Evolutionary conservation across 768 basidiomycete species (phyloP).

Genomic region (Wakefieldia striispora): DNA sequence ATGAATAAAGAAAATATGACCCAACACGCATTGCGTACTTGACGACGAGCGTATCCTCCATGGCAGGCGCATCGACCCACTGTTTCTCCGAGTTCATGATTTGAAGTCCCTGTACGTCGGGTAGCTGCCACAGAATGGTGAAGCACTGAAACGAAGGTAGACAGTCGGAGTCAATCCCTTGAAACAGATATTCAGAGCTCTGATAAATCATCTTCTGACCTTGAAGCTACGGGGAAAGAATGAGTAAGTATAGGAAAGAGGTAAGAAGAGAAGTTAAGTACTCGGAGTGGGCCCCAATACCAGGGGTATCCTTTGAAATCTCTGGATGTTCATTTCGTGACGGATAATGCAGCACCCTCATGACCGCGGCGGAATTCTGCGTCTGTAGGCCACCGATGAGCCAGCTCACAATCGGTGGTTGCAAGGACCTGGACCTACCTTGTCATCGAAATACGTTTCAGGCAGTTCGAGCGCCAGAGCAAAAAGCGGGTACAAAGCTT

Average conservation of each 20-base stretch:
- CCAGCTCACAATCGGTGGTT: not conserved
- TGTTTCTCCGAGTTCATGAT: conserved; percentile 71
- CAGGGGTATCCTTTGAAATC: conserved; percentile 62
- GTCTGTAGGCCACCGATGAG: conserved; percentile 38
- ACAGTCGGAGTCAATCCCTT: too few relatives aligned
- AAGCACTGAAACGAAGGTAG: conserved; percentile 54
- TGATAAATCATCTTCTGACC: conserved; percentile 24
- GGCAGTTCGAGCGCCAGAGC: conserved; percentile 63
- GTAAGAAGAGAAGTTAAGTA: conserved; percentile 22
- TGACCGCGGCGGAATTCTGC: conserved; percentile 60
- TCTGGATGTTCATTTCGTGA: conserved; percentile 51
- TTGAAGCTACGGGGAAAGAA: conserved; percentile 35
- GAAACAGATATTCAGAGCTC: not conserved
- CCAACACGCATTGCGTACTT: conserved; percentile 51
- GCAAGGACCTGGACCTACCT: conserved; percentile 36
- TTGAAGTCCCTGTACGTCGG: conserved; percentile 72
- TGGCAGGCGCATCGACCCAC: conserved; percentile 83
- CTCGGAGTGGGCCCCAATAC: conserved; percentile 85
- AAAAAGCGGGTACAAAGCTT: conserved; percentile 63
- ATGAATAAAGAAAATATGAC: conserved; percentile 16
- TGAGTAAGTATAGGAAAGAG: not conserved
- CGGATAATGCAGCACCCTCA: conserved; percentile 75
- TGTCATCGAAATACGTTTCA: conserved; percentile 64
- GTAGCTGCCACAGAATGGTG: conserved; percentile 84
- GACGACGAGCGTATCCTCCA: conserved; percentile 78